A percentile compares a stretch with the other conserved stretches of the same genome.
These are phyloP conservation scores for Xylaria arbuscula DNA, from an alignment of 2,329 filamentous ascomycete genomes.

Conservation along the genomic window DNA sequence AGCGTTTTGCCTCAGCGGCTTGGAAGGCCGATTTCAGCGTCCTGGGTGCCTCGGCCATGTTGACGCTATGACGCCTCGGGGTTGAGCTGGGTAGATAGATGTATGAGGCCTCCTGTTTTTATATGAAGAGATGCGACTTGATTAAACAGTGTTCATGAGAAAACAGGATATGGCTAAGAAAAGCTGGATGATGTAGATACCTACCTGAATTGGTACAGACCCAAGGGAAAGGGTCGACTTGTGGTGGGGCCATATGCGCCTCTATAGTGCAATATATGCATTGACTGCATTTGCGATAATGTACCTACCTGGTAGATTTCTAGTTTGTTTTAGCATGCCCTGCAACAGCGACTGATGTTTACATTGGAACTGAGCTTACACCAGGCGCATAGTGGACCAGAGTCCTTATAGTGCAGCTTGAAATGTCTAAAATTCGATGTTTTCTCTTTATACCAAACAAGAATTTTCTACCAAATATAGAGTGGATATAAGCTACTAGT, in stretches of 20 bases:
- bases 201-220: background rate
- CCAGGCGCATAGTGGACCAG: too few relatives aligned
- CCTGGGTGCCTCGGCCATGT: slow-evolving; percentile 58
- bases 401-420: too few relatives aligned
- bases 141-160: slow-evolving; percentile 5
- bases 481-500: too few relatives aligned
- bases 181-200: background rate
- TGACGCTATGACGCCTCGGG: slow-evolving; percentile 10
- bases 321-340: too few relatives aligned
- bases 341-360: too few relatives aligned
- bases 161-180: slow-evolving; percentile 7
- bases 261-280: slow-evolving; percentile 4
- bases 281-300: too few relatives aligned
- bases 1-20: slow-evolving; percentile 63
- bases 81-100: background rate
- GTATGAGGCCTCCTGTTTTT: background rate
- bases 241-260: background rate
- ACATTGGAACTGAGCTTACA: too few relatives aligned
- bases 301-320: too few relatives aligned
- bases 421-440: too few relatives aligned
- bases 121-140: slow-evolving; percentile 1
- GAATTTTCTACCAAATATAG: too few relatives aligned
- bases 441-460: too few relatives aligned
- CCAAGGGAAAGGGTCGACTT: background rate
- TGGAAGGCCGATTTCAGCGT: slow-evolving; percentile 63